Conservation (phyloP, 208 protist species). For the Leishmania tropica region DNA sequence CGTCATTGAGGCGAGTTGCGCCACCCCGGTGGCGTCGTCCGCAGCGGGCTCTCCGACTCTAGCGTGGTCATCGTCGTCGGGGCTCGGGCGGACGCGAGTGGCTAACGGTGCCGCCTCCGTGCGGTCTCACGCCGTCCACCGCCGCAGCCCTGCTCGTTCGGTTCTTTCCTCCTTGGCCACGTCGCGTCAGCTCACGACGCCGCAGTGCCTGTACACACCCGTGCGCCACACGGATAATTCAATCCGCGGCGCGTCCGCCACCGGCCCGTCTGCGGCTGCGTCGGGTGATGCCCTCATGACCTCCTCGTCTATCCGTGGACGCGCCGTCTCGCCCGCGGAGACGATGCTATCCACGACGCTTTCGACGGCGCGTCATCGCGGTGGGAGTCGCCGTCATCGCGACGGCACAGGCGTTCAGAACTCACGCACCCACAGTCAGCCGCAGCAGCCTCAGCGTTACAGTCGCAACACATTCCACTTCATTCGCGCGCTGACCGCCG, state of each 20-base stretch:
- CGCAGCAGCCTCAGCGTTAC: background rate
- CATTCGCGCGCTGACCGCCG: constrained; percentile 25
- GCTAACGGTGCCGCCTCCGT: background rate
- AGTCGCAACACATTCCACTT: constrained; percentile 25
- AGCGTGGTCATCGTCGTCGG: background rate
- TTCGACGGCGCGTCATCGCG: background rate
- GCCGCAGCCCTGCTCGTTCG: background rate
- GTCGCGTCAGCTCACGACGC: constrained; percentile 1
- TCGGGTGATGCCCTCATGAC: background rate
- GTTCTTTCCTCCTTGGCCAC: background rate
- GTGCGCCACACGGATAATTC: constrained; percentile 29
- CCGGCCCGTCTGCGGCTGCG: background rate
- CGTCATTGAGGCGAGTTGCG: background rate
- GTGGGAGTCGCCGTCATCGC: background rate
- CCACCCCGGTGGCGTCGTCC: background rate
- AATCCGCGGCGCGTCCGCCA: constrained; percentile 7
- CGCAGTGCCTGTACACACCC: constrained; percentile 17
- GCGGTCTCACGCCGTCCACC: background rate
- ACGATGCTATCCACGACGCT: background rate
- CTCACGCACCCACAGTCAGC: constrained; percentile 1
- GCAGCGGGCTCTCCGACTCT: background rate
- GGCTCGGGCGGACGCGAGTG: no score
- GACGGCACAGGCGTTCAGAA: background rate
- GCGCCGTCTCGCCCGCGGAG: background rate
- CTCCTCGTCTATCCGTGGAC: background rate